These are phyloP conservation scores for Dendrobium chrysotoxum DNA, from an alignment of 106 monocot genomes.

Conservation along the genomic window DNA sequence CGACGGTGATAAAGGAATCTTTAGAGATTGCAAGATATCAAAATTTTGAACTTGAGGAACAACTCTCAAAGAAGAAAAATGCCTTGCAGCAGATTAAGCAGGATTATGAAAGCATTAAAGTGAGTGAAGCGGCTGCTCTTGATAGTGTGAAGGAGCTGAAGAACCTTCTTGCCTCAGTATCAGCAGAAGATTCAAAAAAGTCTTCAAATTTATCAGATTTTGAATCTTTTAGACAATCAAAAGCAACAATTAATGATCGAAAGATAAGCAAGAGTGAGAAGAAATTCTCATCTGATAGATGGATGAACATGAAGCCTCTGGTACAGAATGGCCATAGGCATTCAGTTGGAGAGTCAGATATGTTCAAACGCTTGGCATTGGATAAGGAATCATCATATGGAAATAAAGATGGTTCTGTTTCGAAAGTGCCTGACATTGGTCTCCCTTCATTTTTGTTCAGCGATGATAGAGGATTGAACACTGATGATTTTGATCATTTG, in stretches of 20 bases:
- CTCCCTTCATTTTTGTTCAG: constrained; percentile 4
- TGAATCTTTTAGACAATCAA: not conserved
- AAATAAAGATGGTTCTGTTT: not conserved
- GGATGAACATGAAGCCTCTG: not conserved
- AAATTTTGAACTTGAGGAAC: constrained; percentile 41
- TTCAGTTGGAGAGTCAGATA: constrained; percentile 1
- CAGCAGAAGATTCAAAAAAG: constrained; percentile 7
- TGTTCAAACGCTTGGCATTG: constrained; percentile 4
- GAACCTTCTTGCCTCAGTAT: constrained; percentile 22
- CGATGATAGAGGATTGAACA: constrained; percentile 8
- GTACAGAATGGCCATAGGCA: not conserved
- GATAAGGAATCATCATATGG: not conserved
- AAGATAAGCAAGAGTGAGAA: not conserved
- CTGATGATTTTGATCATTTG: constrained; percentile 19
- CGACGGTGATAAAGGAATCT: constrained; percentile 42
- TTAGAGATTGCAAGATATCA: constrained; percentile 47
- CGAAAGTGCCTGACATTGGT: constrained; percentile 6
- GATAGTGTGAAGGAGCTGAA: constrained; percentile 40
- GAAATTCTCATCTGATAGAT: constrained; percentile 12
- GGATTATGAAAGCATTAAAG: constrained; percentile 42
- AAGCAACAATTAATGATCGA: not conserved
- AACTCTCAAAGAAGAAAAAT: constrained; percentile 33
- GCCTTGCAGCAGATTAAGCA: constrained; percentile 30
- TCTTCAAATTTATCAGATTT: not conserved
- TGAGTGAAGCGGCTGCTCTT: constrained; percentile 48